A percentile compares a stretch with the other conserved stretches of the same genome.
Conservation (phyloP, 1,284 basidiomycete genomes). For the Ganoderma resinaceum region DNA sequence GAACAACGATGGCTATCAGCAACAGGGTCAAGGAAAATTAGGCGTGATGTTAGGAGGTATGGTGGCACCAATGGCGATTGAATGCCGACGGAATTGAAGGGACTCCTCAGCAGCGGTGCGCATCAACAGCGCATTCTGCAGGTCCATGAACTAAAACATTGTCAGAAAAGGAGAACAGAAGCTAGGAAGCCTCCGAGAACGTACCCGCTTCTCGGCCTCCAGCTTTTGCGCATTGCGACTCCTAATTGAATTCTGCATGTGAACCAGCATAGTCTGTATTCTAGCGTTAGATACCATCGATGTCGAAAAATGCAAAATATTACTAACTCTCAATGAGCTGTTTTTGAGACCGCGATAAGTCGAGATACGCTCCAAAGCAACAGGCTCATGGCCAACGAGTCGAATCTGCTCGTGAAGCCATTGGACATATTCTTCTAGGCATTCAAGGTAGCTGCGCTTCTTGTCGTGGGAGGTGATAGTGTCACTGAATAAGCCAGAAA, state of each 20-base stretch:
- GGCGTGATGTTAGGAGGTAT: conserved; percentile 13
- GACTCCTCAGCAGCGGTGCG: conserved; percentile 22
- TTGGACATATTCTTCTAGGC: conserved; percentile 71
- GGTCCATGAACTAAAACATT: conserved; percentile 35
- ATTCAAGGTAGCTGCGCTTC: conserved; percentile 74
- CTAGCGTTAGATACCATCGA: background rate
- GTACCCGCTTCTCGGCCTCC: conserved; percentile 61
- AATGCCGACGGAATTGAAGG: conserved; percentile 28
- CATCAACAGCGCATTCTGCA: conserved; percentile 33
- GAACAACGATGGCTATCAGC: background rate
- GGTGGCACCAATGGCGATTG: conserved; percentile 24
- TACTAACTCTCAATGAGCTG: conserved; percentile 56
- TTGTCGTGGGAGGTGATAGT: conserved; percentile 78
- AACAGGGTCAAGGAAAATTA: background rate
- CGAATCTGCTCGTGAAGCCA: conserved; percentile 68
- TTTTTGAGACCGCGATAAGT: conserved; percentile 64
- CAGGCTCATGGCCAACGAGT: conserved; percentile 55
- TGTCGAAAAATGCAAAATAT: background rate
- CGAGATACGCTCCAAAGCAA: conserved; percentile 59
- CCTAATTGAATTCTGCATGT: conserved; percentile 64
- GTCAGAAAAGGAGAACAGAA: conserved; percentile 1
- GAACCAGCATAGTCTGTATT: conserved; percentile 58
- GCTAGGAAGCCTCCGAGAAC: conserved; percentile 20
- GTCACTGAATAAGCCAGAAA: conserved; percentile 48
- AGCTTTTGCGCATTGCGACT: conserved; percentile 55